phyloP scores from a whole-genome alignment of 2,329 filamentous ascomycete genomes.

The Tolypocladium endophyticum region DNA sequence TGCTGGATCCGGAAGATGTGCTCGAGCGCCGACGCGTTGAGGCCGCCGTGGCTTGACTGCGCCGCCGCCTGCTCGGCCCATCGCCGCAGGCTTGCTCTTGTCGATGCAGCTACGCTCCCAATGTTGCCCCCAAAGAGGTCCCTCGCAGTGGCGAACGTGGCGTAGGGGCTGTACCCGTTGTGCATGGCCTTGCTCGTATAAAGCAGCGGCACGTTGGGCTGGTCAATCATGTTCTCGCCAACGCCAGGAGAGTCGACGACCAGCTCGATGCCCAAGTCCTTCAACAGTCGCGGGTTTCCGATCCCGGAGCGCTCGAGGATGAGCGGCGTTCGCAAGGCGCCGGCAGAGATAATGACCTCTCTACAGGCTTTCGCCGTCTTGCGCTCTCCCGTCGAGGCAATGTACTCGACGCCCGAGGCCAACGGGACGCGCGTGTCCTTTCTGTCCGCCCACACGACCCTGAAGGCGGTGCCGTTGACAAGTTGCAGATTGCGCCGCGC shows the following conservation, averaged over 20 bases:
- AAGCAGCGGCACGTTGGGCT: constrained; percentile 23
- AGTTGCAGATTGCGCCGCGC: constrained; percentile 25
- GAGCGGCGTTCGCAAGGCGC: constrained; percentile 38
- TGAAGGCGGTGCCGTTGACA: constrained; percentile 24
- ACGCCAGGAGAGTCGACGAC: constrained; percentile 37
- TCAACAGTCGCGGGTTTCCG: constrained; percentile 30
- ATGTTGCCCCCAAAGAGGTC: constrained; percentile 22
- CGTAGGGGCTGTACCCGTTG: constrained; percentile 18
- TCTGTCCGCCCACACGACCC: constrained; percentile 16
- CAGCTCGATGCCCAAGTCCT: constrained; percentile 29
- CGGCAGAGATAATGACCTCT: constrained; percentile 37
- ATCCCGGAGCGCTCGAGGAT: constrained; percentile 44
- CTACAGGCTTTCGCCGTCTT: constrained; percentile 25
- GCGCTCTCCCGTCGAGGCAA: constrained; percentile 22
- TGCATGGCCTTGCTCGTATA: constrained; percentile 12
- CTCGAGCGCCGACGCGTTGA: constrained; percentile 22
- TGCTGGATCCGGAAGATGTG: constrained; percentile 32
- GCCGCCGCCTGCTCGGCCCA: constrained; percentile 21
- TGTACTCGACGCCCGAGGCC: constrained; percentile 25
- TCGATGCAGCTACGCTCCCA: constrained; percentile 12
- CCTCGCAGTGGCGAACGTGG: constrained; percentile 20
- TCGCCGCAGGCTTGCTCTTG: constrained; percentile 12
- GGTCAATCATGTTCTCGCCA: constrained; percentile 42
- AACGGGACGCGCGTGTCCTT: constrained; percentile 2
- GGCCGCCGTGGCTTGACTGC: constrained; percentile 12